phyloP scores from a whole-genome alignment of 108 stramenopile species.

The Poteriospumella lacustris region DNA sequence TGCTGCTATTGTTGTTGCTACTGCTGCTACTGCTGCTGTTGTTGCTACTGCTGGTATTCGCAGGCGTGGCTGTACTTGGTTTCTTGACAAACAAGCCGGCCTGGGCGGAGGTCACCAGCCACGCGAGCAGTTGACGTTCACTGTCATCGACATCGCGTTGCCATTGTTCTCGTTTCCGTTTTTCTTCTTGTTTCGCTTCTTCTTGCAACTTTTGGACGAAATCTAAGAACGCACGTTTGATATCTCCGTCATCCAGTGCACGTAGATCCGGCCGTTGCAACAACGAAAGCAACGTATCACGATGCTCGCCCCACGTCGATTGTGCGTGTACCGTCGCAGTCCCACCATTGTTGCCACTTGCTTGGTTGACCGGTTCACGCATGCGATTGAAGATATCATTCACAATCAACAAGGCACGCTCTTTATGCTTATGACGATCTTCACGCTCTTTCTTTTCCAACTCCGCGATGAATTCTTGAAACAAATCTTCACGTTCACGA shows the following conservation, averaged over 20 bases:
- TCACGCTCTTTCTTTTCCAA: slow-evolving; percentile 48
- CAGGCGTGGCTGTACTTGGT: too few relatives aligned
- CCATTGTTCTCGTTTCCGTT: neutral
- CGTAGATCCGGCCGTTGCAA: neutral
- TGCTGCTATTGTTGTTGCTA: too few relatives aligned
- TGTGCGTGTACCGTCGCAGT: neutral
- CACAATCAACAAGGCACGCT: neutral
- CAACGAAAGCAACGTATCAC: neutral
- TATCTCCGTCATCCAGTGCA: slow-evolving; percentile 17
- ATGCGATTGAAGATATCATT: neutral
- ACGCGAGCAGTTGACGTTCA: too few relatives aligned
- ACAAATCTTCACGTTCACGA: slow-evolving; percentile 44
- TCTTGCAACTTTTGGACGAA: slow-evolving; percentile 24
- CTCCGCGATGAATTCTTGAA: slow-evolving; percentile 50
- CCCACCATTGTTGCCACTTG: too few relatives aligned
- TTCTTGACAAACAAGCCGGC: too few relatives aligned
- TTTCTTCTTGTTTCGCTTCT: neutral
- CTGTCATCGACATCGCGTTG: too few relatives aligned
- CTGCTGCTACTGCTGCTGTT: too few relatives aligned
- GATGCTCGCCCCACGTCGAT: neutral
- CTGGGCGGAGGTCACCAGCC: too few relatives aligned
- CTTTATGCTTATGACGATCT: slow-evolving; percentile 24
- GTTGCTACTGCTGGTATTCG: too few relatives aligned
- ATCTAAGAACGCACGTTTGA: slow-evolving; percentile 17
- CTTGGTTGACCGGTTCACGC: neutral